Evolutionary conservation across 345 rosid genomes (phyloP).

Genomic region (Hypericum androsaemum): DNA sequence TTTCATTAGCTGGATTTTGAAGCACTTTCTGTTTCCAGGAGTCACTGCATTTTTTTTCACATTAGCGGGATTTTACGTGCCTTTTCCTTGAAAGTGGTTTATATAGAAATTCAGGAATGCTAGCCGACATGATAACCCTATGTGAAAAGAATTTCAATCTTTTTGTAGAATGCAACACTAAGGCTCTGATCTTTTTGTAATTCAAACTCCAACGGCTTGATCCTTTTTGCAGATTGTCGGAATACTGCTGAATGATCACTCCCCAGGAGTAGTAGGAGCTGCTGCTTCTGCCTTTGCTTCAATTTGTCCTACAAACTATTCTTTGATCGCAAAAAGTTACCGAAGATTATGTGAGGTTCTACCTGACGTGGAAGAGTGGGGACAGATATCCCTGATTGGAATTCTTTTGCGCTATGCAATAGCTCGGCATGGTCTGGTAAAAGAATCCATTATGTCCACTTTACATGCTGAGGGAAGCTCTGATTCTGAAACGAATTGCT

Average conservation of each 20-base stretch:
- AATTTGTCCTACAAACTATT: conserved; percentile 73
- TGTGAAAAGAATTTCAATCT: too few species aligned
- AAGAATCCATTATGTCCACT: conserved; percentile 79
- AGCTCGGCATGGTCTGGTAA: conserved; percentile 81
- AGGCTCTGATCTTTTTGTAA: too few species aligned
- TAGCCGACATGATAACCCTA: too few species aligned
- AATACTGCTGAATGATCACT: conserved; percentile 60
- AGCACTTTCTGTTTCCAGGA: too few species aligned
- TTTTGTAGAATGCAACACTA: too few species aligned
- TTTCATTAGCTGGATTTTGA: too few species aligned
- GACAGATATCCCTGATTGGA: conserved; percentile 72
- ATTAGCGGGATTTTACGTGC: too few species aligned
- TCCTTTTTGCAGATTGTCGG: conserved; percentile 66
- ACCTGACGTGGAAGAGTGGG: conserved; percentile 99
- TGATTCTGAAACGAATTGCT: conserved; percentile 35
- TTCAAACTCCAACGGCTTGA: not conserved
- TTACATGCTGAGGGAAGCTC: conserved; percentile 34
- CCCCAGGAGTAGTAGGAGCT: conserved; percentile 93
- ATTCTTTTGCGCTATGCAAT: conserved; percentile 68
- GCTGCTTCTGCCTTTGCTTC: conserved; percentile 88
- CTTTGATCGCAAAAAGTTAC: conserved; percentile 58
- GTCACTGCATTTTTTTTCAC: too few species aligned
- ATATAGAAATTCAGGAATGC: too few species aligned
- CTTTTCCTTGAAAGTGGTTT: too few species aligned
- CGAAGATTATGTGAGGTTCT: conserved; percentile 77